Conservation (phyloP, 768 basidiomycete genomes). For the Lentinula edodes region DNA sequence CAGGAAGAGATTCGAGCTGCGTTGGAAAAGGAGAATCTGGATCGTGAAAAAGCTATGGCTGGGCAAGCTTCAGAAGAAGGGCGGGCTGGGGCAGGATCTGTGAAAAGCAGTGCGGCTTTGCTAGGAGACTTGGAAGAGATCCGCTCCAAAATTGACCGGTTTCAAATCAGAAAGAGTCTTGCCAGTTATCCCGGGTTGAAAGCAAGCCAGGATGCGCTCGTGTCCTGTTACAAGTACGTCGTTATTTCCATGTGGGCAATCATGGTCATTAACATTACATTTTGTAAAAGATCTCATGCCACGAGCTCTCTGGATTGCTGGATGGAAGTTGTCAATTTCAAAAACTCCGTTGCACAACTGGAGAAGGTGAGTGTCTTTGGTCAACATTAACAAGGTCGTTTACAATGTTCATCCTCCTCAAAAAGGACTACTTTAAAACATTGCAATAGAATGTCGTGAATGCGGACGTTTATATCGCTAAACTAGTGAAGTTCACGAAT, state of each 20-base stretch:
- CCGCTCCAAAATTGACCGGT: constrained; percentile 64
- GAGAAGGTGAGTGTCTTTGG: constrained; percentile 50
- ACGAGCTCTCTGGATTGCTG: constrained; percentile 66
- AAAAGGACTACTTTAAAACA: constrained; percentile 60
- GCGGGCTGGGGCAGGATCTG: constrained; percentile 30
- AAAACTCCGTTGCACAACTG: constrained; percentile 55
- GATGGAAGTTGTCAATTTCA: constrained; percentile 68
- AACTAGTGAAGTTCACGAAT: background rate
- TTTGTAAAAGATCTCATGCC: constrained; percentile 29
- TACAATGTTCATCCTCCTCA: constrained; percentile 1
- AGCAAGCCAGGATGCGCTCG: constrained; percentile 51
- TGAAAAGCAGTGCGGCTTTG: constrained; percentile 57
- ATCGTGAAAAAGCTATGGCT: constrained; percentile 58
- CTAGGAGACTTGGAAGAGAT: constrained; percentile 75
- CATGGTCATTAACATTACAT: no score
- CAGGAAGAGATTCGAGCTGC: constrained; percentile 70
- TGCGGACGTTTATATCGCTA: background rate
- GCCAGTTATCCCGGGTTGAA: constrained; percentile 52
- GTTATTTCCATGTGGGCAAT: background rate
- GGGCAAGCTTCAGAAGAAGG: constrained; percentile 32
- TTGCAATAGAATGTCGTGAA: constrained; percentile 32
- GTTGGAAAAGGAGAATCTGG: constrained; percentile 84
- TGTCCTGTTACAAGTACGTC: constrained; percentile 71
- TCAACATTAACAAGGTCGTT: constrained; percentile 3
- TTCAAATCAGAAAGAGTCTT: constrained; percentile 51